Evolutionary conservation across 768 basidiomycete species (phyloP), one percentile per base, ranked within the genome.

Genomic region (Exsudoporus frostii): DNA sequence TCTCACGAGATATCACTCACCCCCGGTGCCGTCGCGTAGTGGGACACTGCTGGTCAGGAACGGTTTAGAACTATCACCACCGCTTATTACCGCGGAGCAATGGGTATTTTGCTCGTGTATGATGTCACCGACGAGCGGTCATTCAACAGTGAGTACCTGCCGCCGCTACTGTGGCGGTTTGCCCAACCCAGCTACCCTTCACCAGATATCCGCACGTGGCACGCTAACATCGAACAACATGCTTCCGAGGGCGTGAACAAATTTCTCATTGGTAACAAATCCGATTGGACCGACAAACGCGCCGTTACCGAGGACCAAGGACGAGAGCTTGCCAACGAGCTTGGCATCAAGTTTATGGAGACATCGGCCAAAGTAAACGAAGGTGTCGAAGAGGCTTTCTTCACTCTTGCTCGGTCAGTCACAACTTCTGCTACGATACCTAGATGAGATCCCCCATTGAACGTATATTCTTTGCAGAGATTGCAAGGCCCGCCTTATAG

Each of bases 41-140:
- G 96, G 96, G 96, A 98, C 70, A 99, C 96, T 54, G 95, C 96
- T 51, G 97, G 97, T 30, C 96, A 98, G 77, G 97, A 99, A 76
- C 88, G 95, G 25, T 98, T 98, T 78, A 81, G 96, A 67, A 98
- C 97, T 19, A 98, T 99, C 71, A 98, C 97, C 41, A 95, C 95
- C 20, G 93, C 97, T 11, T 99, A 99, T 74, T 99, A 99, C 79
- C 91, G 97, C 58, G 96, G 96, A 34, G 97, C 97, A 20, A 96
- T 97, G 86, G 97, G 97, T 49, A 99, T 98, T 65, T 79, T 99
- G 50, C 82, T 99, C 52, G 95, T 99, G n/a, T 99, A 98, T 73
- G 93, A 95, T 66, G 95, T 98, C 33, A 95, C 94, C 32, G 93
- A 96, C 70, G 90, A 94, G 69, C 80, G 86, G 53, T 94, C 91